These are phyloP conservation scores for Phytophthora cajani DNA, from an alignment of 352 stramenopile genomes.

Conservation along the genomic window DNA sequence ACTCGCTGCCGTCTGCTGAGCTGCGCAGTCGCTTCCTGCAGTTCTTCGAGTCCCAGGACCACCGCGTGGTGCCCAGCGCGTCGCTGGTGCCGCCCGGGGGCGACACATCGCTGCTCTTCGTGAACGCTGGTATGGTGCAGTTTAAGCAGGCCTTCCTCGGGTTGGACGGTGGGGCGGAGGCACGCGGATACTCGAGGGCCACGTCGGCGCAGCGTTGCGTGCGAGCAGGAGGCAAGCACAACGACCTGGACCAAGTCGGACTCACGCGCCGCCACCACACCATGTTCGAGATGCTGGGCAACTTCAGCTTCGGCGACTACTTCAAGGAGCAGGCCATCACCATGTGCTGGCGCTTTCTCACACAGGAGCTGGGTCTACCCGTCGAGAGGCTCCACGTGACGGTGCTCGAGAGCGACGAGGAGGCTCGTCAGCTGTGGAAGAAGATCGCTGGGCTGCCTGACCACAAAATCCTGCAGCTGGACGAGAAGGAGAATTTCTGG, in stretches of 20 bases:
- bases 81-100: conserved; percentile 86
- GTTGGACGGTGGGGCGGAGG: conserved; percentile 56
- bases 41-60: conserved; percentile 72
- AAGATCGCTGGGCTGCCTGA: conserved; percentile 60
- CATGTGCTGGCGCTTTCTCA: conserved; percentile 95
- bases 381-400: conserved; percentile 70
- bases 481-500: conserved; percentile 97
- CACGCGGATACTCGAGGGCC: conserved; percentile 87
- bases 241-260: conserved; percentile 98
- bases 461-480: conserved; percentile 64
- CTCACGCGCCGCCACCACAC: conserved; percentile 98
- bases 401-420: conserved; percentile 68
- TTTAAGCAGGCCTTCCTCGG: conserved; percentile 92
- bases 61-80: conserved; percentile 69
- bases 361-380: conserved; percentile 80
- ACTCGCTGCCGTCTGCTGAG: conserved; percentile 50
- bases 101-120: conserved; percentile 95
- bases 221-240: conserved; percentile 97
- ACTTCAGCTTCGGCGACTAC: conserved; percentile 98
- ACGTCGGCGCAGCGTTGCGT: conserved; percentile 97
- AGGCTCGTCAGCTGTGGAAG: conserved; percentile 65
- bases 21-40: conserved; percentile 65
- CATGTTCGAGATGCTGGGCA: conserved; percentile 99
- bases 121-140: conserved; percentile 98
- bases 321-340: conserved; percentile 97